A percentile compares a stretch with the other conserved stretches of the same genome.
These are phyloP conservation scores for Trypanosoma mega DNA, from an alignment of 208 protist species.

Conservation along the genomic window DNA sequence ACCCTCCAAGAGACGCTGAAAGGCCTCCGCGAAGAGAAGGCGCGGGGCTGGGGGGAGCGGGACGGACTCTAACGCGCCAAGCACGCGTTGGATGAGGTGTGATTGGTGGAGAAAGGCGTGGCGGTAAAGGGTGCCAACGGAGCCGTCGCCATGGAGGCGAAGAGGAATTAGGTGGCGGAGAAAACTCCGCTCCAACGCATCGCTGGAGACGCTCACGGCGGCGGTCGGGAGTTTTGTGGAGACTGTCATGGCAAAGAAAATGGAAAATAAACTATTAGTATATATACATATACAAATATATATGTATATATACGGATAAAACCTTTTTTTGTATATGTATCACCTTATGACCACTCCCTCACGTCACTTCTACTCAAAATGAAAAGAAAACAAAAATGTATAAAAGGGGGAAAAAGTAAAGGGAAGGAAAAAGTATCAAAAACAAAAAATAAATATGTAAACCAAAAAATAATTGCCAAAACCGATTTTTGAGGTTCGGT, in stretches of 20 bases:
- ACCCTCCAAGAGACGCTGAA: slow-evolving; percentile 77
- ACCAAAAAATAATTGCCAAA: too few relatives aligned
- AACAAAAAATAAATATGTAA: too few relatives aligned
- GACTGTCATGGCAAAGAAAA: slow-evolving; percentile 2
- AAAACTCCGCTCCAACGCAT: slow-evolving; percentile 37
- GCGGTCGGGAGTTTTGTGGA: background rate
- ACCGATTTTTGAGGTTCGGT: too few relatives aligned
- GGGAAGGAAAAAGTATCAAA: background rate
- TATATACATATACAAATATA: background rate
- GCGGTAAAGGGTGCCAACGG: slow-evolving; percentile 50
- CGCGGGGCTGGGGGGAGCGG: slow-evolving; percentile 69
- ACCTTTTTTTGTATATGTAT: background rate
- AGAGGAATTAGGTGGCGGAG: slow-evolving; percentile 76
- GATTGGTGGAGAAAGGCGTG: slow-evolving; percentile 78
- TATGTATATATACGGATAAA: background rate
- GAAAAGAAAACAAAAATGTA: slow-evolving; percentile 17
- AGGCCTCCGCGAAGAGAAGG: slow-evolving; percentile 80
- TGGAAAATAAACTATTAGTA: background rate
- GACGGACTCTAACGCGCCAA: slow-evolving; percentile 65
- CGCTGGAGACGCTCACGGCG: background rate
- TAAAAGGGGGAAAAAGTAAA: slow-evolving; percentile 3
- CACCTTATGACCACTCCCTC: too few relatives aligned
- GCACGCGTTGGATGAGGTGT: slow-evolving; percentile 48
- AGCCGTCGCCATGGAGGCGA: slow-evolving; percentile 52
- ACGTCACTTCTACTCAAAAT: too few relatives aligned